Evolutionary conservation across 148 eudicot species (phyloP).

Genomic region (Hydrangea macrophylla): DNA sequence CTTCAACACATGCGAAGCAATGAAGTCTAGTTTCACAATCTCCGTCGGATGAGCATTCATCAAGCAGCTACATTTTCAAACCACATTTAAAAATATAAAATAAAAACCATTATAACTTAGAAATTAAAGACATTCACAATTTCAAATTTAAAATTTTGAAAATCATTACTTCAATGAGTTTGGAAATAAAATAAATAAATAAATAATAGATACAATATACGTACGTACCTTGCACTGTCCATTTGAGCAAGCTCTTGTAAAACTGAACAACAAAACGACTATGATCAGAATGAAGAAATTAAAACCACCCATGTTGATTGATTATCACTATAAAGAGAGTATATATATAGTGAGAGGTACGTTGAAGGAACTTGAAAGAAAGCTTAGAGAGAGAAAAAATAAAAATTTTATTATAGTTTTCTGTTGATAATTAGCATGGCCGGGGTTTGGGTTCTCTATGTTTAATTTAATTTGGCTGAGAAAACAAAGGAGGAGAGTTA

Average conservation of each 20-base stretch:
- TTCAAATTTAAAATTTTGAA: no score
- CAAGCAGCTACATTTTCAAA: constrained; percentile 4
- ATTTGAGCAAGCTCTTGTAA: constrained; percentile 17
- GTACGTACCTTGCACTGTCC: constrained; percentile 26
- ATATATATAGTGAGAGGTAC: not conserved
- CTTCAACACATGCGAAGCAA: constrained; percentile 44
- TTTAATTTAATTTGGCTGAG: constrained; percentile 5
- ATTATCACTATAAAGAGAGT: not conserved
- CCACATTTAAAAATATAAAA: not conserved
- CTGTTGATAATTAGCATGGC: no score
- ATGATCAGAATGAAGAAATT: not conserved
- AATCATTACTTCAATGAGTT: no score
- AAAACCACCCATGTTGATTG: not conserved
- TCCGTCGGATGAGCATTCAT: constrained; percentile 22
- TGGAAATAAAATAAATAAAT: not conserved
- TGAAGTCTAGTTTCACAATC: constrained; percentile 55
- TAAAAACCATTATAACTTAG: no score
- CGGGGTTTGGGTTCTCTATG: not conserved
- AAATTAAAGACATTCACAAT: no score
- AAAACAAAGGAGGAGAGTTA: not conserved
- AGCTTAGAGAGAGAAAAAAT: no score
- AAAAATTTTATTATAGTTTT: no score
- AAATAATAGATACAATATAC: not conserved
- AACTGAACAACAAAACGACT: not conserved
- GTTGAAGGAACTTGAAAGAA: not conserved